These are phyloP conservation scores for Mucor lusitanicus DNA, from an alignment of 371 early-diverging fungal genomes.

Conservation along the genomic window DNA sequence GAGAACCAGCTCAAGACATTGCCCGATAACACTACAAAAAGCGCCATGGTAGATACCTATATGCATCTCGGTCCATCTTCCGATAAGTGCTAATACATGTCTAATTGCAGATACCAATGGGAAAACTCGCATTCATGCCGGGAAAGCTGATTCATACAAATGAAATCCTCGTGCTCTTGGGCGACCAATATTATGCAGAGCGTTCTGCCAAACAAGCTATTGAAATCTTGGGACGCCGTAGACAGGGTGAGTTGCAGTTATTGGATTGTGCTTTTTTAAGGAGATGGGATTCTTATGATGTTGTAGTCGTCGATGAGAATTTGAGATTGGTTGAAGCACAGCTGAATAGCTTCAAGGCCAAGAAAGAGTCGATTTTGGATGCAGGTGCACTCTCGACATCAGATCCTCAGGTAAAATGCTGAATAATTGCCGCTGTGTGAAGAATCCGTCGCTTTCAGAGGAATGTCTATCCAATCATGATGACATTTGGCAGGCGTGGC, in stretches of 20 bases:
- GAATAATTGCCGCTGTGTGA: neutral
- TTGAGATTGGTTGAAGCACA: constrained; percentile 55
- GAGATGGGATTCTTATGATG: neutral
- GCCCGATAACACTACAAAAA: constrained; percentile 52
- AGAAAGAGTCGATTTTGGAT: constrained; percentile 17
- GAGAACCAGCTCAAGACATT: constrained; percentile 52
- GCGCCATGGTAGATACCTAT: constrained; percentile 48
- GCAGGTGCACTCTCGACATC: constrained; percentile 12
- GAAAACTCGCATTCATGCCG: constrained; percentile 87
- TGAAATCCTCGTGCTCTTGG: constrained; percentile 82
- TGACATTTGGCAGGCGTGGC: neutral
- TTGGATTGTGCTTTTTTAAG: neutral
- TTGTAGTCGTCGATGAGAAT: constrained; percentile 60
- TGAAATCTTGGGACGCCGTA: constrained; percentile 70
- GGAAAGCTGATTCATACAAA: constrained; percentile 89
- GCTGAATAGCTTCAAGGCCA: constrained; percentile 47
- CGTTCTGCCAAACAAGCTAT: constrained; percentile 77
- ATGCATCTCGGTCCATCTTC: neutral
- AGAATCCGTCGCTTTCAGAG: neutral
- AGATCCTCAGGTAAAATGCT: constrained; percentile 9
- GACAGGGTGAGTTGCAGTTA: constrained; percentile 49
- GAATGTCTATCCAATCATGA: neutral
- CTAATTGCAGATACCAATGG: constrained; percentile 68
- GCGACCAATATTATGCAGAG: constrained; percentile 92
- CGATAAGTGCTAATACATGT: neutral